Base-by-base conservation (phyloP, 805 yeast genomes). In the Brettanomyces sp. region DNA sequence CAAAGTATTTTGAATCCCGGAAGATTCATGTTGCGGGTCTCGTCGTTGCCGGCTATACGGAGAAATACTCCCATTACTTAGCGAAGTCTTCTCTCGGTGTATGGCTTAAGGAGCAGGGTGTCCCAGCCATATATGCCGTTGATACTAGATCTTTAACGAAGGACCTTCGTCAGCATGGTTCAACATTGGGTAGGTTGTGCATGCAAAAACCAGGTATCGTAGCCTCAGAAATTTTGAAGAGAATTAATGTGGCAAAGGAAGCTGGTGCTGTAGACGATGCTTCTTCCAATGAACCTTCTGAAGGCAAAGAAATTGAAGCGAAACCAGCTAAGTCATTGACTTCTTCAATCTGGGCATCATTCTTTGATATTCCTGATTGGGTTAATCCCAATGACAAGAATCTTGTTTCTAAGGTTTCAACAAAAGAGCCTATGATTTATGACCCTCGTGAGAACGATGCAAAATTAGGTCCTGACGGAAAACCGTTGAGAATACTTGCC, bases 111-210 rank as follows among this genome's bases (percentile, higher is more conserved):
- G 83, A 81, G 58, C 84, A 91, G 68, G 85, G 85, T 53, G 74
- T 93, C 56, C 99, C 99, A 45, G 99, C 98, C 53, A 79, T 93
- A 49, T 93, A 91, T 60, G 99, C 97, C 71, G 91, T 93, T 51
- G 99, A 93, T 69, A 93, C 99, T 52, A 85, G 99, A 74, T 77
- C 88, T 45, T 74, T 93, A 61, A 93, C 99, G 57, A 90, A 93
- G 71, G 82, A 80, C 65, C 82, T 93, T 64, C 86, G 99, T 73
- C 84, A 84, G 58, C 76, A 79, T 50, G 99, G 99, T 66, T 85
- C 95, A 40, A 88, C 95, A 63, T 74, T 93, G 53, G 97, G 97
- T 64, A 82, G 97, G 69, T 69, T 91, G 52, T 78, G 85, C 55
- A 64, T 84, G 48, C 85, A 82, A 59, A 73, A 72, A 13, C 9